A percentile compares a stretch with the other conserved stretches of the same genome.
These are phyloP conservation scores for Xylaria bambusicola DNA, from an alignment of 495 filamentous ascomycete species.

Conservation along the genomic window DNA sequence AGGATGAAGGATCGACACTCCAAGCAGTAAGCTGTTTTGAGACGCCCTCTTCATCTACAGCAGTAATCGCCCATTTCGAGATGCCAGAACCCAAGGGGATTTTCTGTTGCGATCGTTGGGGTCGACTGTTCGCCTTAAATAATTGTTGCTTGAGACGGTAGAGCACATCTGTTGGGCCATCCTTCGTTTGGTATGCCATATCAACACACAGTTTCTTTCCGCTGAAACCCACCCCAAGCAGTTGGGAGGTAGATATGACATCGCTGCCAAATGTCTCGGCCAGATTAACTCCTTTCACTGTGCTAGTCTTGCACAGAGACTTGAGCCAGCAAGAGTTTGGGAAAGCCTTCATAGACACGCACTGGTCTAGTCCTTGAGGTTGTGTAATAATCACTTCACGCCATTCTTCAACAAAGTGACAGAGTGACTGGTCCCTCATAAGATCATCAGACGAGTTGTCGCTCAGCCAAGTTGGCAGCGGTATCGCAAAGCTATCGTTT, in stretches of 20 bases:
- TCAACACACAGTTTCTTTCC: slow-evolving; percentile 9
- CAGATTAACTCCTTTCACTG: not conserved
- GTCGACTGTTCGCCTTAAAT: slow-evolving; percentile 6
- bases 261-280: not conserved
- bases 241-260: not conserved
- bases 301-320: not conserved
- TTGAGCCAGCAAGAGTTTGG: slow-evolving; percentile 2
- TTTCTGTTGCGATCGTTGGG: not conserved
- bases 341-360: slow-evolving; percentile 1
- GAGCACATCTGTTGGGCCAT: not conserved
- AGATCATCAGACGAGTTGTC: not conserved
- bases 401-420: slow-evolving; percentile 6
- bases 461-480: slow-evolving; percentile 4
- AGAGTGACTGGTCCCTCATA: slow-evolving; percentile 6
- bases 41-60: not conserved
- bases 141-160: not conserved
- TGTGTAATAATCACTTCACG: slow-evolving; percentile 10
- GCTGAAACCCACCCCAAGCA: slow-evolving; percentile 2
- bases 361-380: not conserved
- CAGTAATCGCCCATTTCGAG: not conserved
- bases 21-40: slow-evolving; percentile 3
- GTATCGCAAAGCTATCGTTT: slow-evolving; percentile 4
- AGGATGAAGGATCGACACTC: not conserved
- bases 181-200: slow-evolving; percentile 2
- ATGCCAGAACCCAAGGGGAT: not conserved